Evolutionary conservation across 371 early-diverging fungal genomes (phyloP), one percentile per base, ranked within the genome.

Genomic region (Lichtheimia corymbifera): DNA sequence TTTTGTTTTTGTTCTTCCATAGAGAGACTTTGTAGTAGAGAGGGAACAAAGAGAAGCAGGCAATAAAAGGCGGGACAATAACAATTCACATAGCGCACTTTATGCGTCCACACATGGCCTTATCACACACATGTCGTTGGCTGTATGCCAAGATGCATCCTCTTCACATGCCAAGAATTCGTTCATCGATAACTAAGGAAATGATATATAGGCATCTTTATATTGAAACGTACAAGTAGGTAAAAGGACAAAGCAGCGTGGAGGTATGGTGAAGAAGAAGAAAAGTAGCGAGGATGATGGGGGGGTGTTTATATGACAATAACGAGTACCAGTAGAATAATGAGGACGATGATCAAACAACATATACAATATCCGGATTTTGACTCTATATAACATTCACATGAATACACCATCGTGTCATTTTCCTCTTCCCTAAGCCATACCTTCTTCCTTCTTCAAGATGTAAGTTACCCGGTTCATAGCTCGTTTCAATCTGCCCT

Each of bases 371-470:
- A 85, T 1, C 78, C 74, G 13, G 87, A 79, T 58, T 82, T 84
- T 24, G 84, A 69, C 55, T 87, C 87, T 77, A 65, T n/a, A 24
- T 40, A 50, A 30, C 40, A 5, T n/a, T 22, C 52, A 30, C 7
- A 20, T 11, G 44, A 28, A 22, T 18, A 40, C 27, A 17, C 49
- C 13, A 35, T 13, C 14, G 6, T 18, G 13, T 43, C 25, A 43
- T 25, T 35, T 24, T 11, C 18, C 50, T 25, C 27, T 20, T 11
- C 18, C 50, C 4, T 30, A 43, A 35, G 22, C 17, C 20, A 55
- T 74, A 86, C 87, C 87, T 79, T 87, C 87, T 68, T 87, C 85
- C 53, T 78, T 70, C 53, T 77, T 82, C 53, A 87, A 64, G 50
- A 87, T 79, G 43, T 72, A 65, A 24, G 78, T 77, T 25, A 87